Evolutionary conservation across 169 alveolate species (phyloP).

Genomic region (Perkinsus marinus): DNA sequence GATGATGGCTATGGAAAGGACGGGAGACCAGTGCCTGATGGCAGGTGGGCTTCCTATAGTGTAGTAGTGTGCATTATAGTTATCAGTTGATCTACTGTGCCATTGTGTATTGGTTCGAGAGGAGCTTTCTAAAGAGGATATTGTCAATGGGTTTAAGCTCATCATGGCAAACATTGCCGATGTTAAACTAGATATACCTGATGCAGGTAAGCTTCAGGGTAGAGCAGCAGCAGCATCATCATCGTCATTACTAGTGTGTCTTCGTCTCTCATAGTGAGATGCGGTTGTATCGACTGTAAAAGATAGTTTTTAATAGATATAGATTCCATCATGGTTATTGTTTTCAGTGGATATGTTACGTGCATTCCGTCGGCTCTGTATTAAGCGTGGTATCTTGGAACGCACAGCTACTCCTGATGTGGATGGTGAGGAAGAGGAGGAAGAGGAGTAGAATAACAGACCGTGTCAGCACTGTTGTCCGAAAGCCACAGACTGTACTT

Average conservation of each 20-base stretch:
- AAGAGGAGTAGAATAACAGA: not conserved
- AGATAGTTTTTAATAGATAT: too few relatives aligned
- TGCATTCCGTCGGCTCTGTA: not conserved
- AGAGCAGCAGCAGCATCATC: not conserved
- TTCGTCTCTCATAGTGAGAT: too few relatives aligned
- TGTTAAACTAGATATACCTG: not conserved
- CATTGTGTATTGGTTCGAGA: not conserved
- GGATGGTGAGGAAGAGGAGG: not conserved
- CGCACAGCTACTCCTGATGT: not conserved
- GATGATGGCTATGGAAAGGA: not conserved
- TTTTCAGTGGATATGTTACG: not conserved
- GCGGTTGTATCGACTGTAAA: too few relatives aligned
- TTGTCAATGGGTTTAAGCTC: not conserved
- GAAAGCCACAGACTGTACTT: too few relatives aligned
- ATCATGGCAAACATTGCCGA: not conserved
- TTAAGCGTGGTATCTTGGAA: not conserved
- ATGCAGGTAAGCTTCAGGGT: not conserved
- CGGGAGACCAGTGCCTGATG: not conserved
- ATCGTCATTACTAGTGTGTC: too few relatives aligned
- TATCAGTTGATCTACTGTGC: not conserved
- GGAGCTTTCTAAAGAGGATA: not conserved
- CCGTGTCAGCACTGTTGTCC: too few relatives aligned
- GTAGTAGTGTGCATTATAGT: not conserved
- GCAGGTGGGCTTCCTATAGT: not conserved
- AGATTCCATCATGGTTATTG: too few relatives aligned